These are phyloP conservation scores for Trametes coccinea DNA, from an alignment of 768 basidiomycete species.

Conservation along the genomic window DNA sequence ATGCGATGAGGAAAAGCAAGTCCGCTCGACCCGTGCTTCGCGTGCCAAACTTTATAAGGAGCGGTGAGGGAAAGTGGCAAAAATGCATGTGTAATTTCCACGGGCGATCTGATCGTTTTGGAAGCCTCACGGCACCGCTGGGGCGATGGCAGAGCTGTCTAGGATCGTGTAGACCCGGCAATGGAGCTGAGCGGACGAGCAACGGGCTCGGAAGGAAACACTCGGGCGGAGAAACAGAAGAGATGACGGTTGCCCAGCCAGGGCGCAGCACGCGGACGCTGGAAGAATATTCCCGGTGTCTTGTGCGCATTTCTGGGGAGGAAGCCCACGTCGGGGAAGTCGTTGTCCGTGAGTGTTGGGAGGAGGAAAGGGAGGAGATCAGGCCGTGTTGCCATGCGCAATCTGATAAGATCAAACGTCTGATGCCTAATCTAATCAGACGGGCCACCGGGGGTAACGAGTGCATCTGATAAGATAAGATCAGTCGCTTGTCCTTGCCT, in stretches of 20 bases:
- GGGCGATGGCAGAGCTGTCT: constrained; percentile 1
- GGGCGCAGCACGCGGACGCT: neutral
- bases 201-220: neutral
- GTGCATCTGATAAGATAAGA: constrained; percentile 23
- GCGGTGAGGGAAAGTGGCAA: constrained; percentile 5
- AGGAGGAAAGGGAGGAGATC: neutral
- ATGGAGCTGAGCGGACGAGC: neutral
- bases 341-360: neutral
- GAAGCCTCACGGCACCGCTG: neutral
- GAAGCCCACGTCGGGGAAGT: neutral
- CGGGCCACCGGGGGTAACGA: neutral
- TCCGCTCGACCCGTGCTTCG: constrained; percentile 9
- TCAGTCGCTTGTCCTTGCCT: neutral
- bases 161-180: constrained; percentile 10
- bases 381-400: constrained; percentile 10
- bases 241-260: constrained; percentile 4
- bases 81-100: constrained; percentile 8
- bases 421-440: constrained; percentile 12
- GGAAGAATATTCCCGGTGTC: constrained; percentile 2
- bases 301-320: neutral
- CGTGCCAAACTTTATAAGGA: constrained; percentile 15
- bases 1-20: constrained; percentile 7
- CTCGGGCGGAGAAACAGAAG: constrained; percentile 13
- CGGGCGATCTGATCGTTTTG: constrained; percentile 3
- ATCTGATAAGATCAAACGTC: constrained; percentile 23